Evolutionary conservation across 306 rosid species (phyloP), one percentile per base, ranked within the genome.

Genomic region (Dryas drummondii): DNA sequence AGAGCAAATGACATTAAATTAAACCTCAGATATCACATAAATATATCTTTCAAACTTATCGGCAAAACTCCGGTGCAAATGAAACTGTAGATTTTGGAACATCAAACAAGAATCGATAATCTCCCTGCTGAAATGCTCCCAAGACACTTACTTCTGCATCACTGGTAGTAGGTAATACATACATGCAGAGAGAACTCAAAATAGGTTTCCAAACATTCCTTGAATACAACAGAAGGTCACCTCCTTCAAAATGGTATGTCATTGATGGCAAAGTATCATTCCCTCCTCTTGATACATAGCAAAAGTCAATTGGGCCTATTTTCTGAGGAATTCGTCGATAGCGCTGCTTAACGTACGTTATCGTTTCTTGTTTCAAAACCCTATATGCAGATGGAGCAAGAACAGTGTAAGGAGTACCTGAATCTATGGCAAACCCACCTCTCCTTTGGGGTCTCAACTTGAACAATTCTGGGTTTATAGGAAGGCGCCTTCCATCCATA

Each of bases 21-120:
- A 22, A 22, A 22, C 22, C 22, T 22, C 22, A 22, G 22, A 22
- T 22, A 22, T 22, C 0, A 22, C 22, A 22, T 22, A 22, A 22
- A 22, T 22, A 22, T 22, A 22, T 22, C 15, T 65, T 45, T 45
- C 7, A 15, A 26, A 15, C 15, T 61, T 3, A 9, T 3, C 15
- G 3, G 45, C 68, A 63, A 8, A 2, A 32, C 48, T 63, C 19
- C 0, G 68, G 26, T 4, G 5, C 68, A 63, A 63, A 63, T 3
- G 50, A 63, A 19, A 63, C 2, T 41, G 16, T 13, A 37, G n/a
- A 32, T 0, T 5, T 7, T 32, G 2, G 32, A 40, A 41, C 48
- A 63, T 63, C 68, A 63, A 32, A 37, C 49, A 37, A 27, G 49
- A 63, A 63, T 2, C 26, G 48, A 63, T 63, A 63, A 63, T 63